Evolutionary conservation across 1,139 yeast genomes (phyloP), one percentile per base, ranked within the genome.

Genomic region (Zygosaccharomyces pseudobailii): DNA sequence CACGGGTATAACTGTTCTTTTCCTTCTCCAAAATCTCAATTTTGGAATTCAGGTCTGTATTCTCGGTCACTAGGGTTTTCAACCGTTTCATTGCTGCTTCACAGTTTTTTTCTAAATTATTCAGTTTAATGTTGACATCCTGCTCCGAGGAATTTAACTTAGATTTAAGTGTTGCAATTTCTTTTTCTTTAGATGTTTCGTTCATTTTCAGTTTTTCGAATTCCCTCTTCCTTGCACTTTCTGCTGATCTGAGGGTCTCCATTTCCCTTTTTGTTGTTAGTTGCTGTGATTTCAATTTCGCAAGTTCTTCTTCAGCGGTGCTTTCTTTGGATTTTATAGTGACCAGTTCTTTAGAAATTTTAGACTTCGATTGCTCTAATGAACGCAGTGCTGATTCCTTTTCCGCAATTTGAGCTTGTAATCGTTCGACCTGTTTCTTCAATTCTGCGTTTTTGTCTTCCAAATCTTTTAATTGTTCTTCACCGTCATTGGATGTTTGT

Each of bases 11-110:
- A 37, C 69, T 71, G 2, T 64, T 53, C 7, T 73, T 66, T 2
- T 74, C 69, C 23, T 62, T 62, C 44, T 71, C 71, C 10, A 71
- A 56, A 3, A 64, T 56, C 42, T 67, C 59, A 38, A 75, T 50
- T 62, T 74, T 68, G 38, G 59, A 52, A 48, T 71, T 61, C 22
- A 82, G 65, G 19, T 66, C 71, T 20, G 68, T 66, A 57, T 81
- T 82, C 55, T 79, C 86, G 6, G 62, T 64, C 8, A 75, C 68
- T 34, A 82, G 67, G 9, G 72, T 70, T 49, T 73, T 71, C 40
- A 77, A 61, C 42, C 74, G 72, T 46, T 71, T 61, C 53, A 68
- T 68, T 5, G 76, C 70, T 22, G 60, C 54, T 42, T 60, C 67
- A 49, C 66, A 67, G 35, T 65, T 67, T 10, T 70, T 60, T 41